Conservation (phyloP, 2,329 filamentous ascomycete species). For the Hymenotorrendiella dingleyae region DNA sequence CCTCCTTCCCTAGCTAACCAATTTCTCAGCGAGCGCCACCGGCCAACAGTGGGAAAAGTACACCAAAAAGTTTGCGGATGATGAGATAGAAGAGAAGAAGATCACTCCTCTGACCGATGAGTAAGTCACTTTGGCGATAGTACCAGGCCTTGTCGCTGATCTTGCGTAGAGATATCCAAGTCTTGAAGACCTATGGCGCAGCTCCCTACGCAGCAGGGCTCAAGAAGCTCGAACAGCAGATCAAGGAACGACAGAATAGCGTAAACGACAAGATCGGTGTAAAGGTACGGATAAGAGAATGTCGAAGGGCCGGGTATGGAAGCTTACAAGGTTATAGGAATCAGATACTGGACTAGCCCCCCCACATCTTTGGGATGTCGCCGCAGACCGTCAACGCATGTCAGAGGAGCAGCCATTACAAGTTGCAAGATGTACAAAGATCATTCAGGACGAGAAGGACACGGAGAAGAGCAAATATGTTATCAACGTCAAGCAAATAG, state of each 20-base stretch:
- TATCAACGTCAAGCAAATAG: constrained; percentile 99
- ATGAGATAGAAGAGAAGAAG: constrained; percentile 99
- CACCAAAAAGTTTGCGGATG: constrained; percentile 92
- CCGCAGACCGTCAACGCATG: constrained; percentile 97
- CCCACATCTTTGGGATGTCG: constrained; percentile 97
- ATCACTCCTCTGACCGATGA: constrained; percentile 95
- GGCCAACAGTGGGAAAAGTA: constrained; percentile 98
- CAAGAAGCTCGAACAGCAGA: constrained; percentile 98
- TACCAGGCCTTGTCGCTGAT: constrained; percentile 19
- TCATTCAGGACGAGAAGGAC: constrained; percentile 95
- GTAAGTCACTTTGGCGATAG: constrained; percentile 50
- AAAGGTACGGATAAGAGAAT: constrained; percentile 45
- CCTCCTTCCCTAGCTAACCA: constrained; percentile 2
- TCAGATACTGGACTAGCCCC: constrained; percentile 97
- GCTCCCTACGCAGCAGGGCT: constrained; percentile 89
- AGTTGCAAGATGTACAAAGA: constrained; percentile 97
- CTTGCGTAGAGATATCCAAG: constrained; percentile 84
- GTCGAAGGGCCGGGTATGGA: neutral
- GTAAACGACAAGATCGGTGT: constrained; percentile 98
- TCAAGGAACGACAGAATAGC: constrained; percentile 97
- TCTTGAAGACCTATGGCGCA: constrained; percentile 97
- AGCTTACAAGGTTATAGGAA: constrained; percentile 53
- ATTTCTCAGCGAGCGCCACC: constrained; percentile 62
- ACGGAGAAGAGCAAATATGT: constrained; percentile 99
- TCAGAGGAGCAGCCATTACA: constrained; percentile 95